A percentile compares a stretch with the other conserved stretches of the same genome.
phyloP scores from a whole-genome alignment of 192 early-diverging fungal species.

The Coemansia sp. region DNA sequence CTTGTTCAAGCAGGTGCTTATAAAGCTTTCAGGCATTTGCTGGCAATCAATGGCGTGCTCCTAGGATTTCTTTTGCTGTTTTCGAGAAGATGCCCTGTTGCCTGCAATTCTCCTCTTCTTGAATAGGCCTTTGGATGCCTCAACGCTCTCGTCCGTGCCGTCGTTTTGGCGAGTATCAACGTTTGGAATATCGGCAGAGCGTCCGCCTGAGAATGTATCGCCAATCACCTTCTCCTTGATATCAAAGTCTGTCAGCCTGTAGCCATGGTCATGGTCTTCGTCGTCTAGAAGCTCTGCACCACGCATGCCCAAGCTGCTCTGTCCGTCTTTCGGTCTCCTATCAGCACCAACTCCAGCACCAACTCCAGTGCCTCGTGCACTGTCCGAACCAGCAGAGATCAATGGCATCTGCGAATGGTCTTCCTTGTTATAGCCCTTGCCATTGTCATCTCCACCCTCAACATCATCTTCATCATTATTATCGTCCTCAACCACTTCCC shows the following conservation, averaged over 20 bases:
- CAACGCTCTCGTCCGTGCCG: background rate
- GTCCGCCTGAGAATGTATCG: background rate
- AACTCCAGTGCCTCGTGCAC: background rate
- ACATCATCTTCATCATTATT: no score
- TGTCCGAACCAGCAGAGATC: background rate
- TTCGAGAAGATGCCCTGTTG: constrained; percentile 32
- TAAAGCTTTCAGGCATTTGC: no score
- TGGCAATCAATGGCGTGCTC: background rate
- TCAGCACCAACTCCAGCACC: no score
- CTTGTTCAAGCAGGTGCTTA: no score
- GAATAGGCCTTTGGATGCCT: constrained; percentile 19
- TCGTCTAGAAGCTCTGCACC: constrained; percentile 40
- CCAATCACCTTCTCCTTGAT: constrained; percentile 39
- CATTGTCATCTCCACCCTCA: no score
- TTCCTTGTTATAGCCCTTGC: no score
- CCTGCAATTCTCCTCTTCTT: constrained; percentile 40
- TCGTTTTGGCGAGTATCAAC: background rate
- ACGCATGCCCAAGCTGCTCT: constrained; percentile 10
- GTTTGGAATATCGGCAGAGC: background rate
- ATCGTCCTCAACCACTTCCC: constrained; percentile 43
- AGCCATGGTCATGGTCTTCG: constrained; percentile 15
- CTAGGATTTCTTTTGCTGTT: constrained; percentile 23
- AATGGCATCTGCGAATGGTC: background rate
- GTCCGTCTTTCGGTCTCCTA: background rate
- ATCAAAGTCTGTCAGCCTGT: constrained; percentile 21